These are phyloP conservation scores for Aspergillus bridgeri DNA, from an alignment of 495 filamentous ascomycete genomes.

Conservation along the genomic window DNA sequence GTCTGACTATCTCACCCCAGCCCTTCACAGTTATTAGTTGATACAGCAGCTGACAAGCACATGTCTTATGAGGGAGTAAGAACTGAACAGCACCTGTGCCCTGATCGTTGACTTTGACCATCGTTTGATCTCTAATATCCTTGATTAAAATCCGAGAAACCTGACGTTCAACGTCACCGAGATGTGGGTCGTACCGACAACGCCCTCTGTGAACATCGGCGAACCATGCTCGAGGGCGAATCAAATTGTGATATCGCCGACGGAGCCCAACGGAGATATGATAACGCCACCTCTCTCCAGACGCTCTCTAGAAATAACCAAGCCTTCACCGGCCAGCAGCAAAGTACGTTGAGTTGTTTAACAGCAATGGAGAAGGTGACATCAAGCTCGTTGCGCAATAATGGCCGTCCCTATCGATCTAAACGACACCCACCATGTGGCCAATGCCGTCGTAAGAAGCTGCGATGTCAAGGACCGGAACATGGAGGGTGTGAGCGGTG, in stretches of 20 bases:
- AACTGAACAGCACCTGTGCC: too few relatives aligned
- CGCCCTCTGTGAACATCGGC: not conserved
- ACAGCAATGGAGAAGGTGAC: not conserved
- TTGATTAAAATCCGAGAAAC: not conserved
- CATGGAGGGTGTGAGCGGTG: slow-evolving; percentile 26
- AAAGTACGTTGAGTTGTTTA: not conserved
- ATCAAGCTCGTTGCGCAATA: not conserved
- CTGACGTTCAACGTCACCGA: not conserved
- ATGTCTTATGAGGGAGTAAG: too few relatives aligned
- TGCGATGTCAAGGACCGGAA: slow-evolving; percentile 27
- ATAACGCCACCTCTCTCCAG: not conserved
- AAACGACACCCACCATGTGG: slow-evolving; percentile 37
- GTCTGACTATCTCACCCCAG: too few relatives aligned
- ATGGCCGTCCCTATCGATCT: slow-evolving; percentile 33
- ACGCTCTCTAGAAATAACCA: not conserved
- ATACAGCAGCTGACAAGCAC: too few relatives aligned
- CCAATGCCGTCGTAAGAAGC: slow-evolving; percentile 33
- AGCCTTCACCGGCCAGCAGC: not conserved
- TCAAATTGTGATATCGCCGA: not conserved
- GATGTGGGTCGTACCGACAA: not conserved
- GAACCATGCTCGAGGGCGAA: not conserved
- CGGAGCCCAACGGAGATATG: not conserved
- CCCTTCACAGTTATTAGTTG: too few relatives aligned
- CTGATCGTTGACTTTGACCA: not conserved
- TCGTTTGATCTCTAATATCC: not conserved